phyloP scores from a whole-genome alignment of 2,329 filamentous ascomycete genomes.

The Macrophomina pseudophaseolina region DNA sequence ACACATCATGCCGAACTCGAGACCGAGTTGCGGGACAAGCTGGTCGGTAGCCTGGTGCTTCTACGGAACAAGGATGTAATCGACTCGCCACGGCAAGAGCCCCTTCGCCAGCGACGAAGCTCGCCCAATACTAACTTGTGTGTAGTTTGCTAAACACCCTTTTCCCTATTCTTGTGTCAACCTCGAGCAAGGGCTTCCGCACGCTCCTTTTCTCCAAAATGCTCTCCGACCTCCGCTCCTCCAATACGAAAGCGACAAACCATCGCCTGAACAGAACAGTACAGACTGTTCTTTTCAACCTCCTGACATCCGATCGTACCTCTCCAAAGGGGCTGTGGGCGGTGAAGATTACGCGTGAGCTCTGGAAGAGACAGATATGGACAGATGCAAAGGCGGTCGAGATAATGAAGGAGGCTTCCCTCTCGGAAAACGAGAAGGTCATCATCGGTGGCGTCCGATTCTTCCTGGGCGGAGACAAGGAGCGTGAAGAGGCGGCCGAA shows the following conservation, averaged over 20 bases:
- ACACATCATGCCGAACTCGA: conserved; percentile 84
- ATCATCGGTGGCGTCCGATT: conserved; percentile 86
- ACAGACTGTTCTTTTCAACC: conserved; percentile 90
- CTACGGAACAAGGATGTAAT: conserved; percentile 90
- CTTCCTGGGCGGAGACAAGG: conserved; percentile 95
- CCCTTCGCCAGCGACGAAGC: too few species aligned
- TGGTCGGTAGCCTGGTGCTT: conserved; percentile 87
- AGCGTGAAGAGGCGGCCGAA: conserved; percentile 83
- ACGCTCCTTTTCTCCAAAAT: conserved; percentile 88
- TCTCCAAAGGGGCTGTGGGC: conserved; percentile 93
- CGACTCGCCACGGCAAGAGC: conserved; percentile 69
- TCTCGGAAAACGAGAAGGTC: conserved; percentile 93
- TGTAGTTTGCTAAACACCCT: conserved; percentile 76
- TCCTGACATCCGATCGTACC: conserved; percentile 82
- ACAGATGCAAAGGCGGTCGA: conserved; percentile 94
- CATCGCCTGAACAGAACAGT: conserved; percentile 92
- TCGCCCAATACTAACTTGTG: background rate
- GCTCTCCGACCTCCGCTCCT: conserved; percentile 83
- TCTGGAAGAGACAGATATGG: conserved; percentile 98
- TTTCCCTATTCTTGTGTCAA: conserved; percentile 93
- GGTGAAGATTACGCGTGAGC: conserved; percentile 89
- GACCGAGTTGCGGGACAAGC: conserved; percentile 86
- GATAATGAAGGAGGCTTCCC: conserved; percentile 92
- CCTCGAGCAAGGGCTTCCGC: conserved; percentile 86
- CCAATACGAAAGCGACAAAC: conserved; percentile 86